phyloP scores from a whole-genome alignment of 768 basidiomycete species.

The Naganishia vaughanmartiniae region DNA sequence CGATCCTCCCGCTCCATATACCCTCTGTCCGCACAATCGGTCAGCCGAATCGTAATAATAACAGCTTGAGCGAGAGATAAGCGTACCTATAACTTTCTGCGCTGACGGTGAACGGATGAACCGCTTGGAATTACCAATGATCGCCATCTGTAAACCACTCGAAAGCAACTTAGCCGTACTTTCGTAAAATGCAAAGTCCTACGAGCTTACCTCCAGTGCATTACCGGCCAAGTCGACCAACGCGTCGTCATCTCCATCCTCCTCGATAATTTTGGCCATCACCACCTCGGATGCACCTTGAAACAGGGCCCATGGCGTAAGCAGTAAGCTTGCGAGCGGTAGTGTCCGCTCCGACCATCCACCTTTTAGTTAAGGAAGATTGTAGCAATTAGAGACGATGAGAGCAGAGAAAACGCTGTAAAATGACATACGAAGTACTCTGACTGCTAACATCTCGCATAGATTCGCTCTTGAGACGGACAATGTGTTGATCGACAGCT shows the following conservation, averaged over 20 bases:
- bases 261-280: conserved; percentile 43
- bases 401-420: neutral
- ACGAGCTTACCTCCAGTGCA: conserved; percentile 64
- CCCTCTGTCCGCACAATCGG: conserved; percentile 40
- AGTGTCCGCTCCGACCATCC: conserved; percentile 52
- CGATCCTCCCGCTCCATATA: conserved; percentile 66
- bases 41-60: conserved; percentile 68
- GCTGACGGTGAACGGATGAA: conserved; percentile 87
- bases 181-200: conserved; percentile 1
- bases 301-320: conserved; percentile 51
- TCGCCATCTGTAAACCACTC: conserved; percentile 58
- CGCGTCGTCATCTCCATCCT: conserved; percentile 42
- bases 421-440: conserved; percentile 65
- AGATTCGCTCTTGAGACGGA: conserved; percentile 73
- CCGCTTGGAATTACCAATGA: conserved; percentile 76
- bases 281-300: conserved; percentile 50
- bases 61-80: neutral
- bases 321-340: conserved; percentile 47
- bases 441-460: conserved; percentile 85
- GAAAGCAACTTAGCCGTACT: conserved; percentile 4
- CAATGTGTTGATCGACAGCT: conserved; percentile 64
- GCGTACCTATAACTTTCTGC: conserved; percentile 76
- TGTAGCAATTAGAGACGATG: neutral
- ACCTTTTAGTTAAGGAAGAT: conserved; percentile 32
- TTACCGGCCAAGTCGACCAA: conserved; percentile 67